Evolutionary conservation across 352 stramenopile genomes (phyloP).

Genomic region (Phytophthora citricola): DNA sequence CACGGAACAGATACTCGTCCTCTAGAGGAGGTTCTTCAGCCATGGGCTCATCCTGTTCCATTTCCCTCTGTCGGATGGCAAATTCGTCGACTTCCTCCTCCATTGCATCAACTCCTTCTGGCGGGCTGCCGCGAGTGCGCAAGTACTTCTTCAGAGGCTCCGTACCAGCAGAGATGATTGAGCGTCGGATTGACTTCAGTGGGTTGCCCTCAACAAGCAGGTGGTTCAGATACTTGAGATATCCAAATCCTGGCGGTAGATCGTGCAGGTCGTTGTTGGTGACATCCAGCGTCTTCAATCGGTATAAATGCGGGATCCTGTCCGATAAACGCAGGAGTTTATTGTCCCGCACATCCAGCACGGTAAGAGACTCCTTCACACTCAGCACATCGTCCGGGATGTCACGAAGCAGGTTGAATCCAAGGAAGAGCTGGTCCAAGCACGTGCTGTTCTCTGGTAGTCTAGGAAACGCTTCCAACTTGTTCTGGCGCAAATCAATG

Average conservation of each 20-base stretch:
- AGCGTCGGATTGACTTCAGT: slow-evolving; percentile 73
- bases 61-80: slow-evolving; percentile 48
- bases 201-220: slow-evolving; percentile 82
- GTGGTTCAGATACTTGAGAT: slow-evolving; percentile 79
- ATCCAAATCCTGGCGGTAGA: slow-evolving; percentile 72
- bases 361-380: slow-evolving; percentile 70
- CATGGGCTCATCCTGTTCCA: slow-evolving; percentile 46
- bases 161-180: slow-evolving; percentile 67
- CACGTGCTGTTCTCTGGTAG: slow-evolving; percentile 48
- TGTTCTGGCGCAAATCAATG: slow-evolving; percentile 82
- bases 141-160: slow-evolving; percentile 86
- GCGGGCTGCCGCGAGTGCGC: slow-evolving; percentile 71
- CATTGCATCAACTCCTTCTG: slow-evolving; percentile 60
- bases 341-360: slow-evolving; percentile 85
- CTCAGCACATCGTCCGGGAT: slow-evolving; percentile 59
- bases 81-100: slow-evolving; percentile 84
- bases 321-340: slow-evolving; percentile 68
- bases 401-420: slow-evolving; percentile 64
- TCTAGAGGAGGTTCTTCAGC: slow-evolving; percentile 31
- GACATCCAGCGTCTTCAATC: slow-evolving; percentile 83
- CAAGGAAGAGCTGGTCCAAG: slow-evolving; percentile 80
- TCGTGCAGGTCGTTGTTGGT: slow-evolving; percentile 87
- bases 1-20: slow-evolving; percentile 73
- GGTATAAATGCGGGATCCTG: slow-evolving; percentile 65
- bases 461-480: slow-evolving; percentile 61